phyloP scores from a whole-genome alignment of 805 yeast species.

The Pichia ethanolica region DNA sequence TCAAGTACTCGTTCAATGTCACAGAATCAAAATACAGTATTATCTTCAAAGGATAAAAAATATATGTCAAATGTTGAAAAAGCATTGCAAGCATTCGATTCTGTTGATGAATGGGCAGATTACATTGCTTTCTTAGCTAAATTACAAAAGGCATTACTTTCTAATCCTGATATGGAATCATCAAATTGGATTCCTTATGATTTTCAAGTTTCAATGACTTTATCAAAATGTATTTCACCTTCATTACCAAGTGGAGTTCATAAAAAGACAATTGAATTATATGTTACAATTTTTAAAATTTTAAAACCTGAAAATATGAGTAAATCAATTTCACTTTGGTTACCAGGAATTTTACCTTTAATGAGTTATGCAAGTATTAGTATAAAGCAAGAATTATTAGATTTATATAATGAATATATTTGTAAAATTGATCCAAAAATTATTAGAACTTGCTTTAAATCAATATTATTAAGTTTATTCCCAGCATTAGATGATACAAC shows the following conservation, averaged over 20 bases:
- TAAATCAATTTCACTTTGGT: conserved; percentile 62
- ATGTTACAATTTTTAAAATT: conserved; percentile 58
- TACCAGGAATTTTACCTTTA: conserved; percentile 87
- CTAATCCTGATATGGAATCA: conserved; percentile 33
- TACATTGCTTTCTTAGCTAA: conserved; percentile 83
- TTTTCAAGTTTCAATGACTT: conserved; percentile 55
- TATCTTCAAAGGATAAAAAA: conserved; percentile 61
- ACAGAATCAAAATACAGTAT: conserved; percentile 9
- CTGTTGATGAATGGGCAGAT: conserved; percentile 96
- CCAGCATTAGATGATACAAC: conserved; percentile 93
- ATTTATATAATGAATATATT: conserved; percentile 49
- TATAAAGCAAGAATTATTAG: conserved; percentile 71
- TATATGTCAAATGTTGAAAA: conserved; percentile 62
- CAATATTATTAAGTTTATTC: conserved; percentile 64
- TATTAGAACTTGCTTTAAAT: conserved; percentile 52
- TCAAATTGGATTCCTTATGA: conserved; percentile 60
- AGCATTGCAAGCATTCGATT: conserved; percentile 67
- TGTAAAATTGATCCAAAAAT: conserved; percentile 42
- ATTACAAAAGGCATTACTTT: conserved; percentile 62
- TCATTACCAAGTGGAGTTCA: conserved; percentile 93
- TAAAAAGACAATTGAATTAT: conserved; percentile 75
- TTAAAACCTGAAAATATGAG: conserved; percentile 51
- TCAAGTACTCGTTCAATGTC: conserved; percentile 6
- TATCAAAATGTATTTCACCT: conserved; percentile 76
- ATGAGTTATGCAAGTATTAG: conserved; percentile 84